Evolutionary conservation across 768 basidiomycete genomes (phyloP).

Genomic region (Termitomyces sp.): DNA sequence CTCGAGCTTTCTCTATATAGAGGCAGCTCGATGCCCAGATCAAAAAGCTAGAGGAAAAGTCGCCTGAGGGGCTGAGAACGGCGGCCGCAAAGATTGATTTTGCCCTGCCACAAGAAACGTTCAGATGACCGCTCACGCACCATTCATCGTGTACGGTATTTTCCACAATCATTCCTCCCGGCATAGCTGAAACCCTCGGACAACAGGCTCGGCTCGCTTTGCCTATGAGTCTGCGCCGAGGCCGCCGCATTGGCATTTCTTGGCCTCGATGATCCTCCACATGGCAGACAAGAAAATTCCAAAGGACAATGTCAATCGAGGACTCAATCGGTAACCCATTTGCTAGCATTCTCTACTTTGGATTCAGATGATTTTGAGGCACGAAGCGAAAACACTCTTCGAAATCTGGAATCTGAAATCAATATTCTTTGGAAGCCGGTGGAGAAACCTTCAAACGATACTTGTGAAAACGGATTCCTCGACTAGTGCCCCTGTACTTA

Average conservation of each 20-base stretch:
- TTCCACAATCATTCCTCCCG: not conserved
- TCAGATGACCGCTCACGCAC: constrained; percentile 36
- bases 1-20: constrained; percentile 23
- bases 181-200: constrained; percentile 49
- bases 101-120: constrained; percentile 40
- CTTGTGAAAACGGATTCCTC: constrained; percentile 27
- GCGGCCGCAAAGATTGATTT: constrained; percentile 40
- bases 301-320: constrained; percentile 24
- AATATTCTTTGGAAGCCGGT: constrained; percentile 40
- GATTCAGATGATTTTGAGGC: not conserved
- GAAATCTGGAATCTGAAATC: constrained; percentile 37
- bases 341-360: not conserved
- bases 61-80: constrained; percentile 29
- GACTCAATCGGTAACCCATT: constrained; percentile 28
- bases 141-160: constrained; percentile 2
- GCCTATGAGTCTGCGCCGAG: constrained; percentile 43
- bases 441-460: constrained; percentile 51
- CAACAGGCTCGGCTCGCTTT: constrained; percentile 40
- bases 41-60: constrained; percentile 23
- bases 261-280: constrained; percentile 37
- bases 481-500: not conserved
- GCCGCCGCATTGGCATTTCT: constrained; percentile 40
- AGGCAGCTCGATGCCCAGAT: constrained; percentile 24
- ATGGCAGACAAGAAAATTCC: constrained; percentile 44
- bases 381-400: constrained; percentile 32